Base-by-base conservation (phyloP, 2,329 filamentous ascomycete genomes). In the Exophiala sp. region DNA sequence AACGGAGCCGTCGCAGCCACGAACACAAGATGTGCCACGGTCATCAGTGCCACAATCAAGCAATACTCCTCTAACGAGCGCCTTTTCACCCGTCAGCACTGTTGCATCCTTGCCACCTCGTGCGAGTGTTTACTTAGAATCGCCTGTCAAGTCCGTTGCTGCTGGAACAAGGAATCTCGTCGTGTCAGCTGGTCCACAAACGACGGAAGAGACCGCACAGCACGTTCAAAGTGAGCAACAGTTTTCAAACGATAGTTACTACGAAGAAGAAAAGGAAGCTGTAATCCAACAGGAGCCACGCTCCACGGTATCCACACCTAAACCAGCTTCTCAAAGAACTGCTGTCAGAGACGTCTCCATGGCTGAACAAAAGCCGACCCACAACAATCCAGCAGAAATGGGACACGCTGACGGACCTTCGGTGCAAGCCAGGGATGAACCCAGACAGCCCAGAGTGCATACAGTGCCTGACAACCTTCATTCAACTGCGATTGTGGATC, bases 1-100 rank as follows among this genome's bases (percentile, higher is more conserved):
- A 20, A 14, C 34, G 21, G 44, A 38, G 32, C 10, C 24, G 43
- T 16, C 36, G 44, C 43, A 41, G 32, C 18, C 39, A n/a, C 50
- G 32, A 20, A 44, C 47, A 40, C 20, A 11, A 36, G 24, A 14
- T 43, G 46, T 34, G 21, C 47, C 52, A 50, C 38, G 50, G 20
- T 16, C 18, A 33, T 24, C 47, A 20, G 44, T 24, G 8, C 12
- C 53, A 42, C 32, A 47, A 44, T 18, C 49, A 46, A 32, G 14
- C 12, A 14, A 18, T 42, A 34, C 33, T 38, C 35, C 32, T 32
- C 45, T 43, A n/a, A 42, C 38, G 3, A 62, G 46, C 47, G 39
- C 36, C n/a, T 62, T 63, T 46, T 62, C 61, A 6, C 46, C 54
- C 7, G 54, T 63, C 45, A 63, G 38, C 43, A 62, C 58, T 16